Percentiles rank a stretch among this genome's conserved stretches.
These are phyloP conservation scores for Dimocarpus longan DNA, from an alignment of 345 rosid genomes.

Conservation along the genomic window DNA sequence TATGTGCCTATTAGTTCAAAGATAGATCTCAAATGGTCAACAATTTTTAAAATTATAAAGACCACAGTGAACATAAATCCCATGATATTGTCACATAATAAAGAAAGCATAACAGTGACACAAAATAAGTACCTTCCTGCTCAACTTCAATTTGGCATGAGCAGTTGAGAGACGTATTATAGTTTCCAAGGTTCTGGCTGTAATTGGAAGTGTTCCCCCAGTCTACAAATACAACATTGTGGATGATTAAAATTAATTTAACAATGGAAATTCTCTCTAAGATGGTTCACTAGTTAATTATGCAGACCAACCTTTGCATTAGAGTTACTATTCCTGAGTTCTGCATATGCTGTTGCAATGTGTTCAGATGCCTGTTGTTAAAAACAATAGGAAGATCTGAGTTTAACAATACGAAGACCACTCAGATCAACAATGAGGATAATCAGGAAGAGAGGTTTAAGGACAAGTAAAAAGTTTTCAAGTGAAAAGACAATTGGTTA, in stretches of 20 bases:
- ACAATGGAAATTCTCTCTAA: background rate
- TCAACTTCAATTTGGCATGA: constrained; percentile 92
- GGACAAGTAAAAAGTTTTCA: background rate
- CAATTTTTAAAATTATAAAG: background rate
- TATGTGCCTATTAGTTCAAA: background rate
- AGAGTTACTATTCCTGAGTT: constrained; percentile 80
- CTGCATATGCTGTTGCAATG: constrained; percentile 93
- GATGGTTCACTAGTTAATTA: constrained; percentile 7
- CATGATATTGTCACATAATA: background rate
- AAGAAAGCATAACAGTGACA: constrained; percentile 8
- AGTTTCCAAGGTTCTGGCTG: constrained; percentile 97
- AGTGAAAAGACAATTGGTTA: background rate
- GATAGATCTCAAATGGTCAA: background rate
- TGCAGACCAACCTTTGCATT: constrained; percentile 59
- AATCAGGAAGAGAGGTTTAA: constrained; percentile 2
- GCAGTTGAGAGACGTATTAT: constrained; percentile 97
- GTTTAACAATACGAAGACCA: constrained; percentile 10
- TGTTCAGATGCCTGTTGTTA: constrained; percentile 80
- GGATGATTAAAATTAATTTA: constrained; percentile 9
- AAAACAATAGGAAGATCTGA: constrained; percentile 10
- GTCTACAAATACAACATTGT: constrained; percentile 53
- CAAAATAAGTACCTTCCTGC: constrained; percentile 64
- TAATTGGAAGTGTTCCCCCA: constrained; percentile 97
- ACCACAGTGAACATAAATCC: background rate
- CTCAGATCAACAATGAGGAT: background rate